Conservation (phyloP, 306 rosid species). For the Mimosa pudica region DNA sequence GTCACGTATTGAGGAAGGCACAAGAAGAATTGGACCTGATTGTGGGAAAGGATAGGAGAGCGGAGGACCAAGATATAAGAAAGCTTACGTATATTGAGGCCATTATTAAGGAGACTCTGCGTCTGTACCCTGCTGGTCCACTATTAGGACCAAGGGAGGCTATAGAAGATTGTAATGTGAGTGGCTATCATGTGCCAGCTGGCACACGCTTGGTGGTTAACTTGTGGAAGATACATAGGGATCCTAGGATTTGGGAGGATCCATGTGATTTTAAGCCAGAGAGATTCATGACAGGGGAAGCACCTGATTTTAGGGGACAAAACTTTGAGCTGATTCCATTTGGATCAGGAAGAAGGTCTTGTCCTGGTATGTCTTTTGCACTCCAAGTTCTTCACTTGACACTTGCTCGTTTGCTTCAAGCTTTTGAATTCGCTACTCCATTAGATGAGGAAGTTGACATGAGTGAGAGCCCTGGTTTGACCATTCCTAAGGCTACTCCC, state of each 20-base stretch:
- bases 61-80: constrained; percentile 53
- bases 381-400: constrained; percentile 53
- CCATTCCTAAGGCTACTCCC: constrained; percentile 55
- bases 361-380: constrained; percentile 62
- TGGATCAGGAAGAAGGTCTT: constrained; percentile 57
- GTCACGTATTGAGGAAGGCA: constrained; percentile 40
- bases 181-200: constrained; percentile 49
- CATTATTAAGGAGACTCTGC: constrained; percentile 54
- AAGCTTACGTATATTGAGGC: constrained; percentile 50
- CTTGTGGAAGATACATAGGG: constrained; percentile 63
- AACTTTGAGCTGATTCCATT: constrained; percentile 59
- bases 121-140: constrained; percentile 63
- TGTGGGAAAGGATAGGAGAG: constrained; percentile 47
- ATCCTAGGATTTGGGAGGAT: constrained; percentile 56
- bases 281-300: constrained; percentile 45
- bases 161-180: constrained; percentile 51
- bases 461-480: constrained; percentile 55
- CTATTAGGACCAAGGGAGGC: constrained; percentile 55
- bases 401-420: constrained; percentile 55
- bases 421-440: constrained; percentile 46
- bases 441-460: constrained; percentile 42
- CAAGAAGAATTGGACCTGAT: constrained; percentile 55
- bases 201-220: constrained; percentile 58
- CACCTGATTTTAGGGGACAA: constrained; percentile 52
- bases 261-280: constrained; percentile 51